These are phyloP conservation scores for Lecanicillium sp. DNA, from an alignment of 2,329 filamentous ascomycete genomes.

Conservation along the genomic window DNA sequence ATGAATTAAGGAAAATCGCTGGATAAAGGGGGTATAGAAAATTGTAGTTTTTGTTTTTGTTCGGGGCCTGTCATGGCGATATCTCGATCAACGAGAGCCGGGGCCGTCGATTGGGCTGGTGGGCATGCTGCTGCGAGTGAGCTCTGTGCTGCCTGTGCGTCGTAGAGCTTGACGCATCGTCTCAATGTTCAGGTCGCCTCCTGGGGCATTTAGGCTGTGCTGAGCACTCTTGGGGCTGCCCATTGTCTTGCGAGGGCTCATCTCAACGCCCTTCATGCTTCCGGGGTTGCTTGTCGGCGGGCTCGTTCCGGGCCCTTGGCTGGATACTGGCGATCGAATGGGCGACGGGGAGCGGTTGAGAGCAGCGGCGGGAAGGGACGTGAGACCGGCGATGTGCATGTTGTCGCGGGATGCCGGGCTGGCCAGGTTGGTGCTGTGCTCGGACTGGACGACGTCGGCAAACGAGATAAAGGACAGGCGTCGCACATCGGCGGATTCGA, in stretches of 20 bases:
- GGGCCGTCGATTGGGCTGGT: constrained; percentile 46
- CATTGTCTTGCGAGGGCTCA: constrained; percentile 54
- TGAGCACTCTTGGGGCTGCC: constrained; percentile 55
- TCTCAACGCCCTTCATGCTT: constrained; percentile 66
- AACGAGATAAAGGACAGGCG: constrained; percentile 94
- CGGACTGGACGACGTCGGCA: constrained; percentile 85
- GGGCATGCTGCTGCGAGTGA: constrained; percentile 55
- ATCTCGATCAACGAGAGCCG: constrained; percentile 18
- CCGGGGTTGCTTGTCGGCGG: constrained; percentile 70
- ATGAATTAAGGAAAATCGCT: no score
- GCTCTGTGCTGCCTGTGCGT: constrained; percentile 76
- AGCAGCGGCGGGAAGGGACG: constrained; percentile 44
- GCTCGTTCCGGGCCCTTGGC: constrained; percentile 58
- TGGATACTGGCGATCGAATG: constrained; percentile 70
- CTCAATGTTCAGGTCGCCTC: constrained; percentile 78
- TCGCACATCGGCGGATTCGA: constrained; percentile 69
- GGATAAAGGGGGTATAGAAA: no score
- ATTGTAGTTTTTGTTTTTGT: no score
- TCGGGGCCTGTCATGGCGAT: no score
- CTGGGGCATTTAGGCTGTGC: constrained; percentile 35
- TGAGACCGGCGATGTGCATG: constrained; percentile 60
- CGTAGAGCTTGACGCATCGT: constrained; percentile 87
- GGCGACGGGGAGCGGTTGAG: constrained; percentile 70
- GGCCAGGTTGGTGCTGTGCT: constrained; percentile 55
- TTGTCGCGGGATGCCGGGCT: constrained; percentile 55